Evolutionary conservation across 2,329 filamentous ascomycete genomes (phyloP).

Genomic region (Pseudogymnoascus sp.): DNA sequence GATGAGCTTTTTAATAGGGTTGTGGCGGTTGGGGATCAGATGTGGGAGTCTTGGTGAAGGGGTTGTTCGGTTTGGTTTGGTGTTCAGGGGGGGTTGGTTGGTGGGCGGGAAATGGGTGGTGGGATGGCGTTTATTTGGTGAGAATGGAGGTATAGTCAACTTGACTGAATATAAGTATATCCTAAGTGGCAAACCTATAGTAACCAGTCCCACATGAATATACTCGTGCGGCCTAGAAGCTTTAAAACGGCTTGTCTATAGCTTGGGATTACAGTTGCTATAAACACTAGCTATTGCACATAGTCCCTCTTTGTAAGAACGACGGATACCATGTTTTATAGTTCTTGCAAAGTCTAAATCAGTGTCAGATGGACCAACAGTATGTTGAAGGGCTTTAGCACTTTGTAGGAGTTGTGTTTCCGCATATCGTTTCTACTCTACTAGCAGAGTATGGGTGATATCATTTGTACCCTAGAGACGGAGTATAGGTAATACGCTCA

Average conservation of each 20-base stretch:
- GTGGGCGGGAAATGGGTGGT: not conserved
- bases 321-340: no score
- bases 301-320: no score
- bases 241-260: not conserved
- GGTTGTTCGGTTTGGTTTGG: not conserved
- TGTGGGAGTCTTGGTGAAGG: constrained; percentile 68
- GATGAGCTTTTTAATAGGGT: constrained; percentile 78
- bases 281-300: no score
- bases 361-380: no score
- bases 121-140: not conserved
- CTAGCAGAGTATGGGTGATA: no score
- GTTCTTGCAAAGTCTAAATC: no score
- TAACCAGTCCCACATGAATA: not conserved
- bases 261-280: no score
- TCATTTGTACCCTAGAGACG: no score
- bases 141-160: not conserved
- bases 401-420: no score
- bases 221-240: not conserved
- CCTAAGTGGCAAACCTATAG: not conserved
- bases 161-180: not conserved
- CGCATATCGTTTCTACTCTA: no score
- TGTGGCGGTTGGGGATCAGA: constrained; percentile 68
- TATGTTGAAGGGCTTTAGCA: no score
- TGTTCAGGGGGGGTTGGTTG: not conserved
- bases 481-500: no score